phyloP scores from a whole-genome alignment of 2,329 filamentous ascomycete species.

The Fusarium sp. region DNA sequence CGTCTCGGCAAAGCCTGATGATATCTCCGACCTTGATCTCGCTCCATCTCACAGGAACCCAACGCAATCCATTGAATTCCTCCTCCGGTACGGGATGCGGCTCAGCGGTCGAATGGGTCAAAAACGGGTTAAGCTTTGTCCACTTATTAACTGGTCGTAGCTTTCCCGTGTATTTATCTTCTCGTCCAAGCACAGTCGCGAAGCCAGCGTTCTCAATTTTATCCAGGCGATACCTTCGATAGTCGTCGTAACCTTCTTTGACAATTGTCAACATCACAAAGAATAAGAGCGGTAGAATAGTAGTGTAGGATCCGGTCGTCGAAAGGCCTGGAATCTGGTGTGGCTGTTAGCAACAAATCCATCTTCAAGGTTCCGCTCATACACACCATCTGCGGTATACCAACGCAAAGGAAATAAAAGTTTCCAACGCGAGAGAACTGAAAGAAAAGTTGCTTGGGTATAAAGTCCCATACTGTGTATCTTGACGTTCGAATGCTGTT shows the following conservation, averaged over 20 bases:
- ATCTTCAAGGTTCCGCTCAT: not conserved
- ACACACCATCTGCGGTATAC: constrained; percentile 77
- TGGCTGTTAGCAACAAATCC: constrained; percentile 15
- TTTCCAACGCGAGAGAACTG: constrained; percentile 90
- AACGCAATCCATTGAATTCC: constrained; percentile 67
- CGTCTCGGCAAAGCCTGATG: constrained; percentile 69
- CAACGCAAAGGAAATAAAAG: constrained; percentile 87
- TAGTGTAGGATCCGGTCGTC: constrained; percentile 80
- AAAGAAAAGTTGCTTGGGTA: constrained; percentile 85
- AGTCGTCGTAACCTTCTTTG: constrained; percentile 90
- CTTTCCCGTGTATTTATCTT: constrained; percentile 49
- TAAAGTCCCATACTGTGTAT: constrained; percentile 85
- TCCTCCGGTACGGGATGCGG: constrained; percentile 56
- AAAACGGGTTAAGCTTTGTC: constrained; percentile 49
- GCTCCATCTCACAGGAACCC: constrained; percentile 62
- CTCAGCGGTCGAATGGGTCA: constrained; percentile 43
- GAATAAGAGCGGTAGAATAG: constrained; percentile 77
- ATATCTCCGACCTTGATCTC: constrained; percentile 62
- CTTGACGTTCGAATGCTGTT: constrained; percentile 82
- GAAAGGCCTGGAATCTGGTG: constrained; percentile 72
- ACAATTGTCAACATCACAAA: constrained; percentile 83
- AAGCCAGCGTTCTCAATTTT: constrained; percentile 78
- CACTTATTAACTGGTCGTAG: constrained; percentile 35
- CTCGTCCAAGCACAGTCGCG: constrained; percentile 57
- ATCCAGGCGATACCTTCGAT: constrained; percentile 81